These are phyloP conservation scores for Cutaneotrichosporon sp. DNA, from an alignment of 1,284 basidiomycete species.

Conservation along the genomic window DNA sequence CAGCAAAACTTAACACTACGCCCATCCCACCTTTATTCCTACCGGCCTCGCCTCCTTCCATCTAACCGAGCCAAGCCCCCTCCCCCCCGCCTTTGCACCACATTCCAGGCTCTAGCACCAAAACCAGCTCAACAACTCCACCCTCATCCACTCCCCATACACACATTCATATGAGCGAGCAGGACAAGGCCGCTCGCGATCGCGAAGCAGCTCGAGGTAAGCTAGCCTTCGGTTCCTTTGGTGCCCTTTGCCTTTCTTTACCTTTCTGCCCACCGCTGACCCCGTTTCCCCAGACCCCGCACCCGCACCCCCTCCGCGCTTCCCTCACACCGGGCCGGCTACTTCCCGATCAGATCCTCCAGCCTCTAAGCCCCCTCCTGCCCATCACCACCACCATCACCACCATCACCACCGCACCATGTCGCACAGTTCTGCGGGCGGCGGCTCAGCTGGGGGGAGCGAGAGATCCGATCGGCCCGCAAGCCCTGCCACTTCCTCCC, in stretches of 20 bases:
- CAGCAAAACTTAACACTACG: too few species aligned
- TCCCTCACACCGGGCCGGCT: neutral
- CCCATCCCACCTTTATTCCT: too few species aligned
- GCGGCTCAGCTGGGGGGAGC: neutral
- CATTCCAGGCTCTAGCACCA: too few species aligned
- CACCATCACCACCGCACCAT: constrained; percentile 2
- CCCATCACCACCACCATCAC: constrained; percentile 9
- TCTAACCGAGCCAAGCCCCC: too few species aligned
- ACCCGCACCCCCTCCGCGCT: constrained; percentile 1
- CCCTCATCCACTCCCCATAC: too few species aligned
- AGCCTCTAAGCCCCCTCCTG: neutral
- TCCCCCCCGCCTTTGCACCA: too few species aligned
- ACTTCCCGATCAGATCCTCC: neutral
- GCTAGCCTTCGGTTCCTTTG: neutral
- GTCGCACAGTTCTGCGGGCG: neutral
- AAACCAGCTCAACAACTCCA: too few species aligned
- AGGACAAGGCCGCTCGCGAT: constrained; percentile 9
- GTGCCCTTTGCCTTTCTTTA: neutral
- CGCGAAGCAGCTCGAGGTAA: constrained; percentile 8
- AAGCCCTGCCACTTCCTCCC: neutral
- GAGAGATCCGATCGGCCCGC: neutral
- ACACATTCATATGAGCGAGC: constrained; percentile 4
- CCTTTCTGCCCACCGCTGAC: neutral
- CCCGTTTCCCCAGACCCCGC: constrained; percentile 1
- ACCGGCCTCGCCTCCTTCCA: too few species aligned